Evolutionary conservation across 768 basidiomycete species (phyloP).

Genomic region (Rhizopogon vesiculosus): DNA sequence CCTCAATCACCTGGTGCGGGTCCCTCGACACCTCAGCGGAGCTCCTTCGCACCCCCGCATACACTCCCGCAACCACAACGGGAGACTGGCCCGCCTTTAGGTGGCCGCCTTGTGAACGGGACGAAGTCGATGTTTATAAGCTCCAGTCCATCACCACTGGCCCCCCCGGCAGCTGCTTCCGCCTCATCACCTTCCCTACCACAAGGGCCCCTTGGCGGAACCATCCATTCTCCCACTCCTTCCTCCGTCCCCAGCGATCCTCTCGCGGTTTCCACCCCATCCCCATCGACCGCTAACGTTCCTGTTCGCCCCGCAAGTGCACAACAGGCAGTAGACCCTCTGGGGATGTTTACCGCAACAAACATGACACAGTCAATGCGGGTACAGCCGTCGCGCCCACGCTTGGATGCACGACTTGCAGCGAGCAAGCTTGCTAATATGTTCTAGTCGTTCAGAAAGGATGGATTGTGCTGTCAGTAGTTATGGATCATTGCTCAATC

Average conservation of each 20-base stretch:
- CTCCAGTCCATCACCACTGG: conserved; percentile 33
- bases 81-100: conserved; percentile 47
- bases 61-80: conserved; percentile 12
- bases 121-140: conserved; percentile 80
- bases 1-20: conserved; percentile 54
- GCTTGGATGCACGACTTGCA: conserved; percentile 80
- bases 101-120: conserved; percentile 67
- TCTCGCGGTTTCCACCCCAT: conserved; percentile 12
- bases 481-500: background rate
- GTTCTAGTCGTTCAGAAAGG: conserved; percentile 42
- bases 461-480: background rate
- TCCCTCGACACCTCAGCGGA: conserved; percentile 36
- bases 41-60: conserved; percentile 22
- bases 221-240: conserved; percentile 5
- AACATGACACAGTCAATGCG: conserved; percentile 73
- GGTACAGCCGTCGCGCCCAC: conserved; percentile 62
- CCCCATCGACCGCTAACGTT: conserved; percentile 1
- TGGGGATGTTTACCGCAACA: conserved; percentile 55
- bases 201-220: conserved; percentile 15
- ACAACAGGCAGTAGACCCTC: conserved; percentile 49
- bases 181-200: conserved; percentile 28
- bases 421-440: conserved; percentile 90
- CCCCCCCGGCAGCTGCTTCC: conserved; percentile 29
- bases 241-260: conserved; percentile 10
- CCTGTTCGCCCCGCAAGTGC: conserved; percentile 14